Evolutionary conservation across 768 basidiomycete genomes (phyloP).

Genomic region (Russula sp.): DNA sequence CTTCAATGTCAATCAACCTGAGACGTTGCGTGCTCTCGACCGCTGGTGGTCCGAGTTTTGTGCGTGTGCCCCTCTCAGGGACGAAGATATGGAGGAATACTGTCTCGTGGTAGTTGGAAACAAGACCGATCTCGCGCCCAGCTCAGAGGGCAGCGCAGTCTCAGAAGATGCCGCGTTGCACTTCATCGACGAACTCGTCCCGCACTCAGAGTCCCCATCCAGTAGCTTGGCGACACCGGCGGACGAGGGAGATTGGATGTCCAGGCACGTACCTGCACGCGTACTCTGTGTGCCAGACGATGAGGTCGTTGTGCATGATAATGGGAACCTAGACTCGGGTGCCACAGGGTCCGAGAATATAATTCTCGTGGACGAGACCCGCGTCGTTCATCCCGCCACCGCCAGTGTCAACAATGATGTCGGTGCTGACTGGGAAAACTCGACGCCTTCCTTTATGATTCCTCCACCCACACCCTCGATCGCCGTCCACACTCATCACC

Average conservation of each 20-base stretch:
- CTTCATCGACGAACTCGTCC: conserved; percentile 52
- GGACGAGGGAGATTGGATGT: conserved; percentile 1
- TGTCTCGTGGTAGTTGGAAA: conserved; percentile 70
- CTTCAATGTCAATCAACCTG: conserved; percentile 68
- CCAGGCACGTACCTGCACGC: background rate
- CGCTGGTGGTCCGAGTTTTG: conserved; percentile 81
- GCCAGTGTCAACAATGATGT: conserved; percentile 20
- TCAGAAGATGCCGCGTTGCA: conserved; percentile 39
- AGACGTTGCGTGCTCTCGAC: conserved; percentile 48
- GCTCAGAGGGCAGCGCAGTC: conserved; percentile 22
- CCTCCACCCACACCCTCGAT: conserved; percentile 27
- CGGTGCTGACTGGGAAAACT: conserved; percentile 1
- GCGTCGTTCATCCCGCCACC: background rate
- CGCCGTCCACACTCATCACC: conserved; percentile 28
- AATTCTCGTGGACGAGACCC: conserved; percentile 4
- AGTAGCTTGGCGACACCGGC: conserved; percentile 6
- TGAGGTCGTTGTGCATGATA: background rate
- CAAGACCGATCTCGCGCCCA: conserved; percentile 53
- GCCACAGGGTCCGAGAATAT: background rate
- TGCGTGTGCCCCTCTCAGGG: conserved; percentile 54
- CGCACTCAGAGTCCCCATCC: conserved; percentile 18
- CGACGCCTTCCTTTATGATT: conserved; percentile 9
- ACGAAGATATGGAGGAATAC: conserved; percentile 54
- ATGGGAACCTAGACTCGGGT: background rate
- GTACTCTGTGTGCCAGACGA: background rate